Percentiles rank a stretch among this genome's conserved stretches.
Conservation (phyloP, 2,329 filamentous ascomycete species). For the Leptographium galeiforme region DNA sequence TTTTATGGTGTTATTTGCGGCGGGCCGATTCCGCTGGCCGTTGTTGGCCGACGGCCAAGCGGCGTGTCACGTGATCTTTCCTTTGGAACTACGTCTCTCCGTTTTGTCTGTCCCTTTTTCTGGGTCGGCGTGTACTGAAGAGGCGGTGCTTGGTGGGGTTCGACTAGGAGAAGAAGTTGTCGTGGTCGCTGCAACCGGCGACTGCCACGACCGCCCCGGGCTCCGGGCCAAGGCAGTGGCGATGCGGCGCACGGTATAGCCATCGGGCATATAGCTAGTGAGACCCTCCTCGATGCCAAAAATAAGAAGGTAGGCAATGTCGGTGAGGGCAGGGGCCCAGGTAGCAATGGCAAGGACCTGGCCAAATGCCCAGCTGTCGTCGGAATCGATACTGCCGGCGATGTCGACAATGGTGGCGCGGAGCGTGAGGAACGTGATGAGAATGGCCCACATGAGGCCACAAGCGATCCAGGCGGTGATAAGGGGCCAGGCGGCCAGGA, state of each 20-base stretch:
- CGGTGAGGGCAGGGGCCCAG: constrained; percentile 4
- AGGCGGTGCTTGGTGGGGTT: no score
- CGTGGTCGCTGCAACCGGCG: no score
- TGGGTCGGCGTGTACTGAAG: no score
- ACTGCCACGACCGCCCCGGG: no score
- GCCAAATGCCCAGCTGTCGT: constrained; percentile 7
- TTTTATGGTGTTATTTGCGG: no score
- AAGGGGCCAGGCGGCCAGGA: constrained; percentile 2
- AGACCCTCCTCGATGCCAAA: constrained; percentile 7
- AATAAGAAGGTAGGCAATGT: constrained; percentile 5
- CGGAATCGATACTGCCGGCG: constrained; percentile 4
- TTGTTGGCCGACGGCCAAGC: no score
- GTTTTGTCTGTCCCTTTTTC: neutral
- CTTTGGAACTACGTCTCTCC: no score
- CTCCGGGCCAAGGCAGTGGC: neutral
- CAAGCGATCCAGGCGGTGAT: constrained; percentile 4
- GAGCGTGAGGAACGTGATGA: constrained; percentile 3
- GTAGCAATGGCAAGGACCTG: constrained; percentile 10
- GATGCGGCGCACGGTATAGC: constrained; percentile 3
- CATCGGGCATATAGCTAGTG: constrained; percentile 1
- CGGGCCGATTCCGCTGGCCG: no score
- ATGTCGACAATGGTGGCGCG: constrained; percentile 5
- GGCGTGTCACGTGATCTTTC: no score
- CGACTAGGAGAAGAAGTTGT: no score
- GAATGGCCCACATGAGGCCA: constrained; percentile 8